Evolutionary conservation across 257 asterid species (phyloP), one percentile per base, ranked within the genome.

Genomic region (Solanum bulbocastanum): DNA sequence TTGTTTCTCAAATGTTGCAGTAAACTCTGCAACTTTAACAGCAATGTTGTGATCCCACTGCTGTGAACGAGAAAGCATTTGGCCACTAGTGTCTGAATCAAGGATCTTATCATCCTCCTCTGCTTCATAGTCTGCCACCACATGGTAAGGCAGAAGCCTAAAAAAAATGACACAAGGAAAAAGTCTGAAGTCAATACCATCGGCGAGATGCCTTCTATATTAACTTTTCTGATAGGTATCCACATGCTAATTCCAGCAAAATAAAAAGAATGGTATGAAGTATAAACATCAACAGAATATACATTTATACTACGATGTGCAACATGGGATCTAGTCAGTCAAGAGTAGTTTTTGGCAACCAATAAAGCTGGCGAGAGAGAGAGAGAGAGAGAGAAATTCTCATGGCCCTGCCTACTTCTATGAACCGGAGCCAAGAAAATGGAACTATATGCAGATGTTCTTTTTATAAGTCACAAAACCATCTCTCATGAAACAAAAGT

Each of bases 51-150:
- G 94, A 91, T 97, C 99, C 99, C 99, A 97, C 89, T 95, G 99
- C 92, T 97, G 99, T 37, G 99, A 96, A 22, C 99, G 98, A 88
- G 99, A 97, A 46, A 95, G 92, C 89, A 94, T 89, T 87, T 94
- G 98, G 69, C 98, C 99, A 23, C 94, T 93, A 23, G 95, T 92
- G 93, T 96, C 99, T 58, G 98, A 94, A 90, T 97, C 99, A 22
- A 97, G 98, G 91, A 96, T 97, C 93, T 94, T 97, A 94, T 97
- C 99, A 87, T 97, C 99, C 88, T 97, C 99, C 92, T 97, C 99
- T 35, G 99, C 99, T 93, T 97, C 99, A 90, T 97, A 97, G 92
- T 97, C 99, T 12, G 99, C 99, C 87, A 97, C 98, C 73, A 97
- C 99, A 89, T 97, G 99, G 92, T 96, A 97, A 79, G 99, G 99